A percentile compares a stretch with the other conserved stretches of the same genome.
Conservation (phyloP, 768 basidiomycete genomes). For the Termitomyces sp. region DNA sequence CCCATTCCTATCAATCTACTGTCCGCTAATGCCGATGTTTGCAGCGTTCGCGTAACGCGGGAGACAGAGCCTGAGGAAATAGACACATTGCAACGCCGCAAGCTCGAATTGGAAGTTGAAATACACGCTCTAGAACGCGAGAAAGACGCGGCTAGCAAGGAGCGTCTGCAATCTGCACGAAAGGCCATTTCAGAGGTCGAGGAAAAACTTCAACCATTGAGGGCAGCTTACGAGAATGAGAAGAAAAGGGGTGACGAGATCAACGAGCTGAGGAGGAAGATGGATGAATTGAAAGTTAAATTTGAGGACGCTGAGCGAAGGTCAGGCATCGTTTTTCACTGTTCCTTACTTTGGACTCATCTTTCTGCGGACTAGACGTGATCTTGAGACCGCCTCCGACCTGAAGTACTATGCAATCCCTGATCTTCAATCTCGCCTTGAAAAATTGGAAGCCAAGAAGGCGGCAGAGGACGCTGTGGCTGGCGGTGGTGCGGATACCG, state of each 20-base stretch:
- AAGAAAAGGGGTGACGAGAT: conserved; percentile 82
- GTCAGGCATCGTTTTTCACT: conserved; percentile 32
- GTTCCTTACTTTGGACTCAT: conserved; percentile 12
- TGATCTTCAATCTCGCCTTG: conserved; percentile 73
- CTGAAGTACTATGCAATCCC: conserved; percentile 91
- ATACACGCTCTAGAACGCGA: conserved; percentile 93
- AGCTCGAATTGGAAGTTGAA: conserved; percentile 90
- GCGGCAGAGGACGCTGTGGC: conserved; percentile 61
- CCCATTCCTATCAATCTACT: not conserved
- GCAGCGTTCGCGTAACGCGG: conserved; percentile 84
- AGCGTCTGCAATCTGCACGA: conserved; percentile 67
- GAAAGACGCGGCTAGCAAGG: conserved; percentile 85
- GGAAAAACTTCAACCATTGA: conserved; percentile 78
- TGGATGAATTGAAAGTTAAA: conserved; percentile 90
- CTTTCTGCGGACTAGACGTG: conserved; percentile 40
- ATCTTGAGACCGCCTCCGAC: conserved; percentile 79
- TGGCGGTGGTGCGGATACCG: conserved; percentile 57
- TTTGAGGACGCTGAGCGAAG: conserved; percentile 90
- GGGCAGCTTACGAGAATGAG: conserved; percentile 84
- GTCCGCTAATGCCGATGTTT: conserved; percentile 1
- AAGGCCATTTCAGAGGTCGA: conserved; percentile 83
- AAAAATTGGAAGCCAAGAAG: conserved; percentile 70
- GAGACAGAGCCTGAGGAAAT: conserved; percentile 95
- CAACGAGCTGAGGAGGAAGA: conserved; percentile 67
- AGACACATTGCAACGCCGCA: conserved; percentile 84